Evolutionary conservation across 2,329 filamentous ascomycete genomes (phyloP), one percentile per base, ranked within the genome.

Genomic region (Clarireedia monteithiana): DNA sequence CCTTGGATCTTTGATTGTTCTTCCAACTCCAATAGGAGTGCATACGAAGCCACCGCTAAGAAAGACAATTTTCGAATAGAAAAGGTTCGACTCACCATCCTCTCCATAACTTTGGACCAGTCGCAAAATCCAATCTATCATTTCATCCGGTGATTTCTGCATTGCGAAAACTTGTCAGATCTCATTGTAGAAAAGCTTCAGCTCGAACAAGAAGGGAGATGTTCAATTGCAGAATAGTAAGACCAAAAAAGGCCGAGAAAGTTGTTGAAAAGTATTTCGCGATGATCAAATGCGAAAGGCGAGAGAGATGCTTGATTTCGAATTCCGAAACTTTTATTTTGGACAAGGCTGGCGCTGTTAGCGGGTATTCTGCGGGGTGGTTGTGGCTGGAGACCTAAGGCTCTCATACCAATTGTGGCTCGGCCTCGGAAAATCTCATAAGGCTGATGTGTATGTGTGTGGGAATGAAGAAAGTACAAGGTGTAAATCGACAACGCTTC

Each of bases 51-150:
- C n/a, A n/a, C 15, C n/a, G 23, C n/a, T 17, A 44, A n/a, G 26
- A 42, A 42, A n/a, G 12, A 15, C 5, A n/a, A n/a, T 26, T 38
- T 42, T 27, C 26, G 30, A 53, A 53, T 17, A 26, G 17, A 39
- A 27, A 48, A 39, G 17, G 10, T 44, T 50, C 15, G 27, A 55
- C 53, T 50, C 26, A 55, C 53, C 53, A 4, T 45, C 38, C 20
- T 42, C 48, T 30, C 54, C 48, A 34, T 38, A 23, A 40, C 17
- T 46, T 44, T 27, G 40, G n/a, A 47, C 48, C n/a, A 52, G 26
- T 30, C 52, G 39, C 27, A 38, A 27, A 34, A 51, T 20, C 54
- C 54, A 56, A 46, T 46, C 42, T 24, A 56, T 56, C 36, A 56
- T 52, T 51, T 55, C 38, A 17, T 52, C 54, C 48, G 26, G 47